Evolutionary conservation across 192 early-diverging fungal species (phyloP), one percentile per base, ranked within the genome.

Genomic region (Jimgerdemannia lactiflua): DNA sequence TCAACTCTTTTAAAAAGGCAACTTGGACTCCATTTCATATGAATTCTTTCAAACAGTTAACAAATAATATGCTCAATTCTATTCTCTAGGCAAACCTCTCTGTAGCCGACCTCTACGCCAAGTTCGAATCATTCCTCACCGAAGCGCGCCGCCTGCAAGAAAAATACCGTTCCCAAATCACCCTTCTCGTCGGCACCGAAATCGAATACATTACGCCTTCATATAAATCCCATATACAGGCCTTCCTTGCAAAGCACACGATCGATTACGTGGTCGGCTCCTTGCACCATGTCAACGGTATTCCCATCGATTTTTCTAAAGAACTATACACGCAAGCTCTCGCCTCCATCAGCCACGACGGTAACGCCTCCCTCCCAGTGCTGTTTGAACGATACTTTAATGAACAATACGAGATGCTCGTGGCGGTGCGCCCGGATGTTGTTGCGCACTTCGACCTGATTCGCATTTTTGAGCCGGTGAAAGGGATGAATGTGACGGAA

Each of bases 391-490:
- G 80, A 0, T 99, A 98, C 78, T 99, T 97, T 91, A 94, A 99
- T 78, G 85, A 85, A 29, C 98, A 99, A 80, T 91, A 85, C 66
- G 84, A 89, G 7, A 86, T 98, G 87, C 74, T 99, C 4, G 75
- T 80, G 9, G 81, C 72, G 19, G 74, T 97, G 3, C 78, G 94
- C 73, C 96, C 98, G 2, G 84, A 87, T 14, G 92, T 98, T 0
- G 84, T 99, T n/a, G 98, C 96, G 0, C 98, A 99, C 81, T 96
- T 99, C 84, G 98, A 99, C 78, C 83, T 99, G 68, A 87, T 98
- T 3, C 88, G 95, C 20, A 93, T 97, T 41, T 99, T 92, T 84
- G 49, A 74, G 0, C 68, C 71, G 3, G 71, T 77, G 7, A 72
- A 73, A 63, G 70, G 70, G 44, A 79, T 83, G 14, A 68, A 65